Evolutionary conservation across 805 yeast species (phyloP), one percentile per base, ranked within the genome.

Genomic region (Myxozyma neglecta): DNA sequence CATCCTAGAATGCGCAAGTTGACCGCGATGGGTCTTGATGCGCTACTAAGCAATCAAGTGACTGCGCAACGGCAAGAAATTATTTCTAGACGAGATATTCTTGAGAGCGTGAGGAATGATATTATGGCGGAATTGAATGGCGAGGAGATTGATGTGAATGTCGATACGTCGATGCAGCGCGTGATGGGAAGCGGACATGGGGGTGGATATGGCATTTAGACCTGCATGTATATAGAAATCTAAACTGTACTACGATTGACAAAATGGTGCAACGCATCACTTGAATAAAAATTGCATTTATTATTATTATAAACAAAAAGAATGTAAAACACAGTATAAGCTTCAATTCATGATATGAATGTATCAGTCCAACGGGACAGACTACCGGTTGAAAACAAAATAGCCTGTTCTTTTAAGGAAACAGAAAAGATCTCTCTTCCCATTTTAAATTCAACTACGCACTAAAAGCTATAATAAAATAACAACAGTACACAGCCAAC

Each of bases 1-100:
- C 90, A 86, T 69, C 92, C 96, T 0, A 80, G 89, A 61, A 83
- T 85, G 67, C 84, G 88, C 64, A 93, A 93, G 73, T 76, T 87
- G 56, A 84, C 82, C 66, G 75, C 85, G 2, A 72, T 89, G 61
- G 94, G 89, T 0, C 72, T 88, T 8, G 75, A 87, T 2, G 75
- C 85, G 10, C 68, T 88, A 54, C 67, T 83, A 11, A 42, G 6
- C n/a, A 40, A 46, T 9, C 57, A 50, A 11, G 54, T 29, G 6
- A 35, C 32, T 10, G 7, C 49, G 11, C 54, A 48, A 40, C 29
- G 57, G 14, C 46, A 43, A 34, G 64, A 56, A 14, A 43, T 59
- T 8, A 46, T n/a, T 4, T 44, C 37, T 4, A 44, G 65, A 20
- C 39, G 48, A 36, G 60, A 44, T 9, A 34, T 35, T 36, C 14